Evolutionary conservation across 2,329 filamentous ascomycete species (phyloP), one percentile per base, ranked within the genome.

Genomic region (Teratosphaeria viscida): DNA sequence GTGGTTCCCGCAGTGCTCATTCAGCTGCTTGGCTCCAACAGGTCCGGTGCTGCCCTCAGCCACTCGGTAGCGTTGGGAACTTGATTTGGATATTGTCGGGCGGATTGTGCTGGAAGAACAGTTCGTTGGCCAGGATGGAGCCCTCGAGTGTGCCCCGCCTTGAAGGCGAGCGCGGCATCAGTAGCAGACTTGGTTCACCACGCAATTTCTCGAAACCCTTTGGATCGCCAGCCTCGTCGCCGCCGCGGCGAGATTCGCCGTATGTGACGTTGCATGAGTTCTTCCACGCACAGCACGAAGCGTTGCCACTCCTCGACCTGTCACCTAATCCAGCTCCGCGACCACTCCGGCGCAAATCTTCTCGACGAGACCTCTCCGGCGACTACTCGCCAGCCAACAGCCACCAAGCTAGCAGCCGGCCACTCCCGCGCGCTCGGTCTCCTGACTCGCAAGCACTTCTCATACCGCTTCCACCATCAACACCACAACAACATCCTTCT

Each of bases 141-240:
- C 43, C 1, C 43, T 19, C 43, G 5, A 49, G 43, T 49, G 43
- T 23, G 43, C n/a, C 43, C n/a, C 43, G 23, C 43, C 43, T 49
- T 49, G 43, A 49, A n/a, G 43, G 19, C 2, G n/a, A 49, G 43
- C 43, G 43, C n/a, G 3, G 19, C 43, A 23, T 19, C 43, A 23
- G 7, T 6, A 49, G 43, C 43, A 19, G 58, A 59, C 57, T 12
- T 23, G 16, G 26, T 8, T 39, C 26, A 14, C 56, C 58, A 43
- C 61, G 39, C 37, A 60, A 62, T 56, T 60, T 56, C 53, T 62
- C 61, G 39, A 60, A 57, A 37, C 61, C 56, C 56, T 58, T 60
- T 47, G n/a, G 32, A 26, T 52, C 52, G 26, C 58, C 43, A 12
- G 52, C 52, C 35, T 56, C 32, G 43, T 57, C 52, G 16, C 58